Evolutionary conservation across 805 yeast species (phyloP), one percentile per base, ranked within the genome.

Genomic region (Blastobotrys parvus): DNA sequence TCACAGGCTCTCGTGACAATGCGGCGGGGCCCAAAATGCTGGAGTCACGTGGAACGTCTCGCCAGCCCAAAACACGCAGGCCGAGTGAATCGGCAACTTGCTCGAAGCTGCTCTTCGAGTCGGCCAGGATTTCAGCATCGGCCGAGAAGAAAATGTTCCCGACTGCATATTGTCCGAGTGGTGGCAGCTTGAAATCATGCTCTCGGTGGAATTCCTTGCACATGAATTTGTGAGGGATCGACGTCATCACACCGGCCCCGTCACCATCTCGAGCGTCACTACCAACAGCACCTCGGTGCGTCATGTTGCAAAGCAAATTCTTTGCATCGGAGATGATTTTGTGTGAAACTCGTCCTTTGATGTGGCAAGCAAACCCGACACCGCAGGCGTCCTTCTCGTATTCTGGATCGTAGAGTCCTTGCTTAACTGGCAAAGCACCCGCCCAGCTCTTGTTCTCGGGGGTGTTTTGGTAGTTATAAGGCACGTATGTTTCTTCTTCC

Each of bases 261-360:
- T 90, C 98, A 65, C 98, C 98, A 62, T 90, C 96, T 57, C 88
- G 78, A 18, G 97, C 94, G 59, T 89, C 95, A 1, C 87, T 72
- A 46, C 95, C 94, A 47, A 89, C 96, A 33, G 97, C 97, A 61
- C 98, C 98, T 69, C 98, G 79, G 65, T 90, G 98, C 48, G 97
- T 85, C 98, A 90, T 92, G 68, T 92, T 90, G 70, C 97, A 89
- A 43, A 90, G 77, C 57, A 90, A 69, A 60, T 76, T 78, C 52
- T 51, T 72, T 34, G 95, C 95, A 68, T 92, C 97, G 34, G 94
- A 79, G 47, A 90, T 88, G 55, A 90, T 87, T 61, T 89, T 88
- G 70, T 92, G 98, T 42, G 94, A 81, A 21, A 79, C 75, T 23
- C 71, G 61, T 45, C 97, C 97, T 64, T 88, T 86, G 68, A 89